Conservation (phyloP, 1,139 yeast genomes). For the Taiozyma onychis region DNA sequence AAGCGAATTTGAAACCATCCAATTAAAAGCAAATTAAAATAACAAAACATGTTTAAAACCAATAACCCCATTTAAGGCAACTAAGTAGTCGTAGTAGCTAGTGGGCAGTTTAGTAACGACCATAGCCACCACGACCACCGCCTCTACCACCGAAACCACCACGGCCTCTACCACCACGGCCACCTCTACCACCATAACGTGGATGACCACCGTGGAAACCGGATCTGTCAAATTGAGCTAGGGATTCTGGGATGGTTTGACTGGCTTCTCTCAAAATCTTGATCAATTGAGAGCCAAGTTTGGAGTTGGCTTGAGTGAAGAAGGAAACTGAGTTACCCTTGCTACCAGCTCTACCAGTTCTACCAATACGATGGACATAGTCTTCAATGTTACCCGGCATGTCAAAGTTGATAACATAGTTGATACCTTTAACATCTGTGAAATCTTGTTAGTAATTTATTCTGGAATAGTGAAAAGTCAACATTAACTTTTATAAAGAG, state of each 20-base stretch:
- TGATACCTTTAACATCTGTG: conserved; percentile 93
- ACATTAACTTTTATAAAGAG: neutral
- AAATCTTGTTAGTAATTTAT: conserved; percentile 27
- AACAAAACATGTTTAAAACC: neutral
- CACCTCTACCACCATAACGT: conserved; percentile 40
- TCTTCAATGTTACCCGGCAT: conserved; percentile 98
- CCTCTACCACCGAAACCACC: conserved; percentile 21
- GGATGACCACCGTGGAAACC: conserved; percentile 56
- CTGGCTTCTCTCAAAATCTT: conserved; percentile 94
- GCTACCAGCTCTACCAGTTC: conserved; percentile 99
- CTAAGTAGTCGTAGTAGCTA: no score
- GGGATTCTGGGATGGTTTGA: conserved; percentile 72
- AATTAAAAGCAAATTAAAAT: neutral
- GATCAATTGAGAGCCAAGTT: conserved; percentile 86
- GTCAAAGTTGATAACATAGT: conserved; percentile 88
- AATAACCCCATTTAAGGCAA: neutral
- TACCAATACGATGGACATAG: conserved; percentile 56
- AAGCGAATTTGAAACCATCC: neutral
- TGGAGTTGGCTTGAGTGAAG: conserved; percentile 83
- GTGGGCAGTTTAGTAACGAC: neutral
- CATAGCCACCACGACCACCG: conserved; percentile 15
- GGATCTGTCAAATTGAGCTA: conserved; percentile 41
- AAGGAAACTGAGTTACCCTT: conserved; percentile 93
- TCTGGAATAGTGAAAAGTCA: neutral
- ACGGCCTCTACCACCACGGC: conserved; percentile 37